phyloP scores from a whole-genome alignment of 108 stramenopile species.

The Mayamaea pseudoterrestris region DNA sequence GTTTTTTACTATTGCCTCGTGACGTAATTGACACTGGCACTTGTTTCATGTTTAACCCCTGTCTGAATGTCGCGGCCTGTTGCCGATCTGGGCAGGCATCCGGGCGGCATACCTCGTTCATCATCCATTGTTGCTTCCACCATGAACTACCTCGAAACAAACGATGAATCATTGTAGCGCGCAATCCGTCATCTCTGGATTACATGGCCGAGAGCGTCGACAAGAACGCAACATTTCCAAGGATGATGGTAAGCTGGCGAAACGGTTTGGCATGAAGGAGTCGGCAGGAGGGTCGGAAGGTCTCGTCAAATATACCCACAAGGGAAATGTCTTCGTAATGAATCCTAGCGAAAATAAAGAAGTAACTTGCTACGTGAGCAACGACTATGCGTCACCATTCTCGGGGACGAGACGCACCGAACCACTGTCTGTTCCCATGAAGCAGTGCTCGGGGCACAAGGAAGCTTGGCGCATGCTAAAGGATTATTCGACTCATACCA shows the following conservation, averaged over 20 bases:
- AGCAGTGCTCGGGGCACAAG: too few species aligned
- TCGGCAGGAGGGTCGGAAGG: slow-evolving; percentile 12
- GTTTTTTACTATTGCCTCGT: too few species aligned
- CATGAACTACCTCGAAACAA: too few species aligned
- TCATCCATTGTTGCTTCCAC: too few species aligned
- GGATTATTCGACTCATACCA: slow-evolving; percentile 18
- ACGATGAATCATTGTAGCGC: too few species aligned
- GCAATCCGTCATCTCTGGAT: too few species aligned
- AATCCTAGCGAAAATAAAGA: slow-evolving; percentile 14
- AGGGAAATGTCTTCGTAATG: slow-evolving; percentile 32
- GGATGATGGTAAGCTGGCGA: slow-evolving; percentile 27
- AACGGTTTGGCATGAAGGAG: slow-evolving; percentile 30
- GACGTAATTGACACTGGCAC: too few species aligned
- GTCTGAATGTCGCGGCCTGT: too few species aligned
- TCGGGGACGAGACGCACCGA: neutral
- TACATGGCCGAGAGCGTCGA: slow-evolving; percentile 28
- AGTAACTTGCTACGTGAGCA: slow-evolving; percentile 29
- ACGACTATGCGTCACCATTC: neutral
- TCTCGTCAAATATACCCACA: slow-evolving; percentile 33
- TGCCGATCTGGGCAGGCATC: too few species aligned
- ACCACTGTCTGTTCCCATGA: too few species aligned
- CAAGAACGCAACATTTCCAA: slow-evolving; percentile 32
- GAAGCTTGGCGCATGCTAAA: neutral
- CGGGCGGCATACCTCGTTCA: too few species aligned
- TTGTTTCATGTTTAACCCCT: too few species aligned